These are phyloP conservation scores for Leptoxyphium fumago DNA, from an alignment of 2,329 filamentous ascomycete species.

Conservation along the genomic window DNA sequence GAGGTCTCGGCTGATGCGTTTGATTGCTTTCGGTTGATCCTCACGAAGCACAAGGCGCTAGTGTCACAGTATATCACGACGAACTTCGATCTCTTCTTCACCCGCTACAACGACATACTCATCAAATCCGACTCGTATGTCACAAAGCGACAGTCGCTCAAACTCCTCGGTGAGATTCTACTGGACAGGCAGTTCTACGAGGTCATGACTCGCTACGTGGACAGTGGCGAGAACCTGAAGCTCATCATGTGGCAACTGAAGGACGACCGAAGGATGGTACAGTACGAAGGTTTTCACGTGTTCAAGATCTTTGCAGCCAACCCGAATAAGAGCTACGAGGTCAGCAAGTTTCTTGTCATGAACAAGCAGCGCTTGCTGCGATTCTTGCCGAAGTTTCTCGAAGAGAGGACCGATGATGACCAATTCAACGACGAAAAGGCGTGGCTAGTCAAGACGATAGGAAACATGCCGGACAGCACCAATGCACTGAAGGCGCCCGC, in stretches of 20 bases:
- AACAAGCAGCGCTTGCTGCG: conserved; percentile 81
- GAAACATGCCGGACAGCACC: conserved; percentile 20
- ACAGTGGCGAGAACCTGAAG: conserved; percentile 88
- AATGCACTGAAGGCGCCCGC: conserved; percentile 8
- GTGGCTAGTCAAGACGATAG: conserved; percentile 88
- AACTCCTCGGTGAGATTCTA: conserved; percentile 85
- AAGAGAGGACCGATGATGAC: conserved; percentile 91
- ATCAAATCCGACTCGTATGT: conserved; percentile 93
- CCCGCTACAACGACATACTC: conserved; percentile 72
- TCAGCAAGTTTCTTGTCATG: conserved; percentile 91
- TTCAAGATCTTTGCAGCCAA: conserved; percentile 99
- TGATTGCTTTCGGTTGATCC: conserved; percentile 85
- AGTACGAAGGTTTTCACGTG: conserved; percentile 97
- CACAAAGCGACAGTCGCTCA: conserved; percentile 95
- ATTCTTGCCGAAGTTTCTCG: conserved; percentile 82
- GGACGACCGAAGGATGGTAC: conserved; percentile 96
- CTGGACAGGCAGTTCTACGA: conserved; percentile 92
- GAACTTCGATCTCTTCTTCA: conserved; percentile 90
- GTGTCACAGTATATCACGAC: conserved; percentile 75
- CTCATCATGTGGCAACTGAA: conserved; percentile 94
- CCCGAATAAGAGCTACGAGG: conserved; percentile 90
- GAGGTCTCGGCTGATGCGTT: conserved; percentile 96
- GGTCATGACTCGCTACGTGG: conserved; percentile 96
- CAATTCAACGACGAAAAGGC: conserved; percentile 98
- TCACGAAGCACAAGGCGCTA: conserved; percentile 86